Percentiles rank a stretch among this genome's conserved stretches.
Conservation (phyloP, 2,329 filamentous ascomycete genomes). For the Trichoderma sp. region DNA sequence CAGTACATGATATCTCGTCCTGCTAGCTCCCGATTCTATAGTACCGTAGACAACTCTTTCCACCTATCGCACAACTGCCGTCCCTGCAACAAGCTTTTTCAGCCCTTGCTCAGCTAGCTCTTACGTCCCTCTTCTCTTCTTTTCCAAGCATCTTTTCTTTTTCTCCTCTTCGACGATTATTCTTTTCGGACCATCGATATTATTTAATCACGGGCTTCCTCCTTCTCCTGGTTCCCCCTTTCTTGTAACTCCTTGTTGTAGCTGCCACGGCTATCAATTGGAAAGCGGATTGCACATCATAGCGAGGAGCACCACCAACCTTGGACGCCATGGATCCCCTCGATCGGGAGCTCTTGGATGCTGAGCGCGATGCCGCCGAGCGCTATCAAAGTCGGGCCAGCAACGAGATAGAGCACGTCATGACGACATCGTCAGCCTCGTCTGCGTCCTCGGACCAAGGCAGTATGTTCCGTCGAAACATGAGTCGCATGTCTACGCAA, state of each 20-base stretch:
- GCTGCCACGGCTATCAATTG: neutral
- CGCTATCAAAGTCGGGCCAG: conserved; percentile 41
- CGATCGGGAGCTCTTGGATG: conserved; percentile 51
- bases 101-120: neutral
- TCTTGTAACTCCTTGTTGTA: neutral
- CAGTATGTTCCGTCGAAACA: conserved; percentile 39
- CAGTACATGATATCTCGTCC: neutral
- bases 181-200: neutral
- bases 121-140: neutral
- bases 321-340: conserved; percentile 39
- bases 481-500: conserved; percentile 63
- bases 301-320: neutral
- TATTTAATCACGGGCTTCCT: neutral
- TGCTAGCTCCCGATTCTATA: neutral
- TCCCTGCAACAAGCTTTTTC: neutral
- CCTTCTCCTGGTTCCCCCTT: neutral
- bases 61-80: conserved; percentile 5
- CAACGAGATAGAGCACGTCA: conserved; percentile 59
- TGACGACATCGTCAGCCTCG: conserved; percentile 50
- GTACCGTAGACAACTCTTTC: conserved; percentile 1
- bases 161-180: neutral
- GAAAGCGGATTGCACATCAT: neutral
- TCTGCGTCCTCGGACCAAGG: conserved; percentile 45
- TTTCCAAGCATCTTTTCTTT: neutral
- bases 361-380: conserved; percentile 53